Evolutionary conservation across 192 early-diverging fungal genomes (phyloP).

Genomic region (Backusella psychrophila): DNA sequence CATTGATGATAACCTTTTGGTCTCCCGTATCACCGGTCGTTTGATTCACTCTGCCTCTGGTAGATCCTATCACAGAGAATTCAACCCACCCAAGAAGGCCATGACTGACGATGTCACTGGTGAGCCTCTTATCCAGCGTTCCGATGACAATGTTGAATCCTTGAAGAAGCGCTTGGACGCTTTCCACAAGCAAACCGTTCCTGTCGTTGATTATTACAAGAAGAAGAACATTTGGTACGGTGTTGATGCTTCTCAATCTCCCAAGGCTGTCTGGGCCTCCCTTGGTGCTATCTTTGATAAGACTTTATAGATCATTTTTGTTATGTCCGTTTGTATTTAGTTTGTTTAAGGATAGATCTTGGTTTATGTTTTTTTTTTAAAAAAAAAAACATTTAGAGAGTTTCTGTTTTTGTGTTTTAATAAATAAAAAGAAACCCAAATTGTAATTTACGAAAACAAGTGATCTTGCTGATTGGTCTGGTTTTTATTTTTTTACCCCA

Average conservation of each 20-base stretch:
- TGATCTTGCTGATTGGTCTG: neutral
- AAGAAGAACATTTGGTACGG: slow-evolving; percentile 87
- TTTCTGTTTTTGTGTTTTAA: slow-evolving; percentile 3
- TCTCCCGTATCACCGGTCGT: slow-evolving; percentile 95
- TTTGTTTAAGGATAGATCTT: neutral
- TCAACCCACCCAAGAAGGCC: slow-evolving; percentile 90
- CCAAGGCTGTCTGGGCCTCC: slow-evolving; percentile 84
- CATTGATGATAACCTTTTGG: slow-evolving; percentile 92
- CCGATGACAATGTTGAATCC: slow-evolving; percentile 95
- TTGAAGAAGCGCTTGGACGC: slow-evolving; percentile 88
- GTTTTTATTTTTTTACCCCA: neutral
- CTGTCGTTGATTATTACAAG: slow-evolving; percentile 90
- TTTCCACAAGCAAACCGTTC: slow-evolving; percentile 81
- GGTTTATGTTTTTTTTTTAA: neutral
- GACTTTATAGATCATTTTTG: slow-evolving; percentile 24
- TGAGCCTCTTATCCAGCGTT: slow-evolving; percentile 95
- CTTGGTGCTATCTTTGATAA: slow-evolving; percentile 87
- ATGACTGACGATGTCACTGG: slow-evolving; percentile 96
- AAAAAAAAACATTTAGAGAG: neutral
- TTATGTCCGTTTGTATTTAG: slow-evolving; percentile 4
- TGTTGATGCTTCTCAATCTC: slow-evolving; percentile 92
- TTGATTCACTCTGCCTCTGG: slow-evolving; percentile 93
- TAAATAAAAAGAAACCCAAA: neutral
- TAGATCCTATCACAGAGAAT: slow-evolving; percentile 95
- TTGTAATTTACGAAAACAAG: neutral